These are phyloP conservation scores for Umbilicaria muhlenbergii DNA, from an alignment of 495 filamentous ascomycete species.

Conservation along the genomic window DNA sequence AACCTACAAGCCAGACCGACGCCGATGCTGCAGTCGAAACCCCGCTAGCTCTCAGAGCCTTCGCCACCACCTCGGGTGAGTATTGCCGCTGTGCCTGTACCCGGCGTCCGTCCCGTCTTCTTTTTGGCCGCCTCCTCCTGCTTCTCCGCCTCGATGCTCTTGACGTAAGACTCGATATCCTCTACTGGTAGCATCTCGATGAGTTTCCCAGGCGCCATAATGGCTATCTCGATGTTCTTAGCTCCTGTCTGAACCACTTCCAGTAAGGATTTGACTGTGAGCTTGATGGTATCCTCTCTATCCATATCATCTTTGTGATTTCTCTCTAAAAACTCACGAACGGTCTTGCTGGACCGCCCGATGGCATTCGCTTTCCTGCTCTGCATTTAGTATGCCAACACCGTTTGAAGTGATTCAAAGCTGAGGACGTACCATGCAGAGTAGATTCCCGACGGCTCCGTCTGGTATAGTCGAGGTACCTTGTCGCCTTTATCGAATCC, in stretches of 20 bases:
- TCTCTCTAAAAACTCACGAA: constrained; percentile 92
- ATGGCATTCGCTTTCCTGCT: constrained; percentile 97
- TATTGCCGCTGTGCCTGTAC: constrained; percentile 64
- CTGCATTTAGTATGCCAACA: constrained; percentile 3
- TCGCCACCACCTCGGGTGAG: constrained; percentile 49
- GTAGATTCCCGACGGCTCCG: constrained; percentile 95
- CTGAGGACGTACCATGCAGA: constrained; percentile 66
- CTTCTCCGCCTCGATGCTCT: constrained; percentile 97
- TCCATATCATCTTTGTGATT: constrained; percentile 98
- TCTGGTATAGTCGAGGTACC: constrained; percentile 83
- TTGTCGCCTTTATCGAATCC: constrained; percentile 89
- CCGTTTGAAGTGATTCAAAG: constrained; percentile 1
- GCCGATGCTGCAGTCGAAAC: constrained; percentile 10
- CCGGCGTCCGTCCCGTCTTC: constrained; percentile 68
- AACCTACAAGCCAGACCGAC: not conserved
- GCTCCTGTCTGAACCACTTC: constrained; percentile 98
- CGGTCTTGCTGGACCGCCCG: constrained; percentile 94
- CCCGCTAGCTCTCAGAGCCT: constrained; percentile 18
- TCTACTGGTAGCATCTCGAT: constrained; percentile 93
- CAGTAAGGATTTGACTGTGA: constrained; percentile 92
- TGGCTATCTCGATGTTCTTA: constrained; percentile 98
- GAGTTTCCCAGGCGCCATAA: constrained; percentile 87
- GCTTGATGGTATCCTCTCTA: constrained; percentile 85
- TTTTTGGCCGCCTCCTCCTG: constrained; percentile 96
- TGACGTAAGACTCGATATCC: constrained; percentile 90